A percentile compares a stretch with the other conserved stretches of the same genome.
phyloP scores from a whole-genome alignment of 2,329 filamentous ascomycete species.

The Apiospora sp. region DNA sequence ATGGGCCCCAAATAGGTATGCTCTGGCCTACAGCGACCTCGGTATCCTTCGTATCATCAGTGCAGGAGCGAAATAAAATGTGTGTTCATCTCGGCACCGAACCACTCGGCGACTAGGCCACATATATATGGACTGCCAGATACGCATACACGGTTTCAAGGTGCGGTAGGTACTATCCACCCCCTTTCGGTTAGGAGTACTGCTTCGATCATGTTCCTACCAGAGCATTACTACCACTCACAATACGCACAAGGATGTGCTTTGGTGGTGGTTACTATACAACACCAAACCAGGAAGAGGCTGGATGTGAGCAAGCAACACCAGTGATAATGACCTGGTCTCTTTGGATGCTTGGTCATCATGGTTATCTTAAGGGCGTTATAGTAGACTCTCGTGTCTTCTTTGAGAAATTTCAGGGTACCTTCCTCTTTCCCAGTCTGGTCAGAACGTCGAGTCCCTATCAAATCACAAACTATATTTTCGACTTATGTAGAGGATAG shows the following conservation, averaged over 20 bases:
- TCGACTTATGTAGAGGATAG: not conserved
- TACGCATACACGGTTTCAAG: not conserved
- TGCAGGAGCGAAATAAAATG: conserved; percentile 50
- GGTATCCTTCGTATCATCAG: conserved; percentile 74
- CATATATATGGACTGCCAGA: not conserved
- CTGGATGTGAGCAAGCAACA: not conserved
- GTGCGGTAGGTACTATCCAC: not conserved
- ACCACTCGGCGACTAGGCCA: not conserved
- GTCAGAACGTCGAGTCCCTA: too few species aligned
- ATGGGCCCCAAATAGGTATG: conserved; percentile 80
- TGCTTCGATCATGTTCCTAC: not conserved
- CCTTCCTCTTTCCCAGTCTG: too few species aligned
- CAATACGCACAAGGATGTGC: not conserved
- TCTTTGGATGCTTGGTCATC: not conserved
- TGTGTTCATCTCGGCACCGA: not conserved
- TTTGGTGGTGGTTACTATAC: not conserved
- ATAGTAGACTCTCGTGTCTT: too few species aligned
- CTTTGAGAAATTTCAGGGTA: too few species aligned
- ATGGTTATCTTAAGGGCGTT: not conserved
- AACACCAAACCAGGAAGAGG: not conserved
- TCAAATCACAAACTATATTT: not conserved
- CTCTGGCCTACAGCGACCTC: conserved; percentile 75
- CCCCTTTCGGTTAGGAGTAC: not conserved
- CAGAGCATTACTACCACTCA: not conserved
- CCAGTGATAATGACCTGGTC: not conserved